These are phyloP conservation scores for Scedosporium dehoogii DNA, from an alignment of 2,329 filamentous ascomycete species.

Conservation along the genomic window DNA sequence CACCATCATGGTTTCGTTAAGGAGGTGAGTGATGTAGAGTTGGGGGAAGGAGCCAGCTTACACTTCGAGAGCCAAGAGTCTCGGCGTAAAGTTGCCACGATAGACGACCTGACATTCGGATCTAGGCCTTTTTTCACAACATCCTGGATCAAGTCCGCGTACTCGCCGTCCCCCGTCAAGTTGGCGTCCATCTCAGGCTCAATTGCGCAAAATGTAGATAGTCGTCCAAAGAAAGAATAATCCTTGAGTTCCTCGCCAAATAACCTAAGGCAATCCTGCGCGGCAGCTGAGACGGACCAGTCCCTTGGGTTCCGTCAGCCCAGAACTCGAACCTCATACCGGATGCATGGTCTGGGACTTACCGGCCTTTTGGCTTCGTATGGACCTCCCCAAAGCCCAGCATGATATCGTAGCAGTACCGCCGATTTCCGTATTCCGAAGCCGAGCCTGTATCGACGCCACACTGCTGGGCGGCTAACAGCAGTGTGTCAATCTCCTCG, in stretches of 20 bases:
- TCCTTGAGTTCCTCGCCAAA: neutral
- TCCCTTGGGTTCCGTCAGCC: neutral
- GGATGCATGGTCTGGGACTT: no score
- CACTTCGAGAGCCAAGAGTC: neutral
- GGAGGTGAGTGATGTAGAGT: no score
- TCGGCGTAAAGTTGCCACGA: neutral
- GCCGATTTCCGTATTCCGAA: neutral
- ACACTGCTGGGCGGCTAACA: neutral
- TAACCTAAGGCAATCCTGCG: neutral
- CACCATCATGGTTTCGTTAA: no score
- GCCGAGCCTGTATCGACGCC: neutral
- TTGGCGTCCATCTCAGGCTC: neutral
- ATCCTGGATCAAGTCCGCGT: no score
- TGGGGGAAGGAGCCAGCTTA: neutral
- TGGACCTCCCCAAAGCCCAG: neutral
- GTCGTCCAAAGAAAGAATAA: neutral
- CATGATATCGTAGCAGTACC: neutral
- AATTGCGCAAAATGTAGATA: neutral
- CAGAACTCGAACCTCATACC: neutral
- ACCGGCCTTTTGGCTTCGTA: no score
- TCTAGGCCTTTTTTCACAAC: neutral
- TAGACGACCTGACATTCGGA: neutral
- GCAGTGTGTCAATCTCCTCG: neutral
- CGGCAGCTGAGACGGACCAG: neutral
- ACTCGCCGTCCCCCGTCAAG: no score